A percentile compares a stretch with the other conserved stretches of the same genome.
Evolutionary conservation across 2,329 filamentous ascomycete species (phyloP).

Genomic region (Venturia oleaginea): DNA sequence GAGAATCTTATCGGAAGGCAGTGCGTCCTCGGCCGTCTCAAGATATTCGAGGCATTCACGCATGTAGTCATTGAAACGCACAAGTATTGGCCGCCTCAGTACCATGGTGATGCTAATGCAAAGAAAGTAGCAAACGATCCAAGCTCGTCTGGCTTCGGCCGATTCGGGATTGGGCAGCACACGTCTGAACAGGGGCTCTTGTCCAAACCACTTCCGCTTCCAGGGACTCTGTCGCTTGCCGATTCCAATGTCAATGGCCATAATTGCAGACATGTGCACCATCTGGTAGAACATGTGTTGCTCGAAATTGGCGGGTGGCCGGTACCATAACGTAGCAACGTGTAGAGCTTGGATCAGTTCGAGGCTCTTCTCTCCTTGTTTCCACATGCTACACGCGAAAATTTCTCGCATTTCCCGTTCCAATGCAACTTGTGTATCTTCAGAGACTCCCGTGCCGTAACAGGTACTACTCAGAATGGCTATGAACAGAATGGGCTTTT

Average conservation of each 20-base stretch:
- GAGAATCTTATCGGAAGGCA: constrained; percentile 47
- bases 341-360: constrained; percentile 75
- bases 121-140: constrained; percentile 53
- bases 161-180: constrained; percentile 39
- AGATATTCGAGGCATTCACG: constrained; percentile 52
- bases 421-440: constrained; percentile 52
- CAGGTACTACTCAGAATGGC: constrained; percentile 47
- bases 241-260: constrained; percentile 77
- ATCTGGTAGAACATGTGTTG: constrained; percentile 87
- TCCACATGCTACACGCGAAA: constrained; percentile 64
- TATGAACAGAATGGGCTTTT: constrained; percentile 52
- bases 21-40: constrained; percentile 45
- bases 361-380: constrained; percentile 69
- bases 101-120: constrained; percentile 52
- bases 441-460: constrained; percentile 38
- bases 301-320: constrained; percentile 72
- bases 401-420: constrained; percentile 61
- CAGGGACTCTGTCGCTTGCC: constrained; percentile 38
- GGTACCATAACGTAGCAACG: constrained; percentile 74
- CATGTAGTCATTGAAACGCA: constrained; percentile 53
- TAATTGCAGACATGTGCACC: constrained; percentile 68
- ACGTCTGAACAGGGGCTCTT: constrained; percentile 22
- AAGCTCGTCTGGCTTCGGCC: constrained; percentile 49
- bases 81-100: constrained; percentile 47
- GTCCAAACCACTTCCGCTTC: constrained; percentile 23